A percentile compares a stretch with the other conserved stretches of the same genome.
These are phyloP conservation scores for Hypoxylon crocopeplum DNA, from an alignment of 495 filamentous ascomycete species.

Conservation along the genomic window DNA sequence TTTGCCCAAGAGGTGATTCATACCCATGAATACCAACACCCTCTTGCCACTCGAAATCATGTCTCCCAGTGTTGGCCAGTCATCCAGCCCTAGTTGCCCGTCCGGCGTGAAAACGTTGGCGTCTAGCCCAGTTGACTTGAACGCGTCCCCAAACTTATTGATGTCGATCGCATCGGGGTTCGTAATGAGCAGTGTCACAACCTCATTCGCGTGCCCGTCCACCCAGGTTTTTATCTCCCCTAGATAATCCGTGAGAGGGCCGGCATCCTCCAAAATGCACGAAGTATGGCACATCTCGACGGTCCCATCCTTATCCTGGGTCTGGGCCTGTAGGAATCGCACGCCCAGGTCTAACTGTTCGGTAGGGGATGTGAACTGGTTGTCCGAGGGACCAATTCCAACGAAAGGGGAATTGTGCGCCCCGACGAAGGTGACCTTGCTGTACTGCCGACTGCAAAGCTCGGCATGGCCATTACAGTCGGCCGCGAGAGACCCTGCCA, in stretches of 20 bases:
- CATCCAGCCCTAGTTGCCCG: conserved; percentile 64
- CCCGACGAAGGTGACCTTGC: conserved; percentile 78
- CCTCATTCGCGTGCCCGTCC: conserved; percentile 72
- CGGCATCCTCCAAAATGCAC: conserved; percentile 74
- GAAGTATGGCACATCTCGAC: conserved; percentile 68
- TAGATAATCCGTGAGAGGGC: conserved; percentile 71
- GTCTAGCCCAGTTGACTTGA: conserved; percentile 66
- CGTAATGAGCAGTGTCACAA: conserved; percentile 80
- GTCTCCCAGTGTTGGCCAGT: conserved; percentile 83
- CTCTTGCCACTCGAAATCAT: conserved; percentile 71
- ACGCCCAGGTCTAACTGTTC: conserved; percentile 80
- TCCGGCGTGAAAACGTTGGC: conserved; percentile 69
- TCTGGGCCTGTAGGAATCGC: conserved; percentile 83
- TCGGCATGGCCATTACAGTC: conserved; percentile 79
- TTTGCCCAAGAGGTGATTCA: neutral
- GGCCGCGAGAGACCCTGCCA: conserved; percentile 29
- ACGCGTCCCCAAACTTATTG: conserved; percentile 62
- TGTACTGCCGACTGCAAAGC: conserved; percentile 74
- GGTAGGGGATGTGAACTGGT: conserved; percentile 69
- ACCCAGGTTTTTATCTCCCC: conserved; percentile 70
- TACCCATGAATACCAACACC: conserved; percentile 51
- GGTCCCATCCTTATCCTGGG: conserved; percentile 59
- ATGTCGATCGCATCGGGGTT: conserved; percentile 72
- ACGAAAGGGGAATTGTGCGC: conserved; percentile 84
- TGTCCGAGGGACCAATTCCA: conserved; percentile 65